Evolutionary conservation across 305 asterid genomes (phyloP).

Genomic region (Fraxinus floribunda): DNA sequence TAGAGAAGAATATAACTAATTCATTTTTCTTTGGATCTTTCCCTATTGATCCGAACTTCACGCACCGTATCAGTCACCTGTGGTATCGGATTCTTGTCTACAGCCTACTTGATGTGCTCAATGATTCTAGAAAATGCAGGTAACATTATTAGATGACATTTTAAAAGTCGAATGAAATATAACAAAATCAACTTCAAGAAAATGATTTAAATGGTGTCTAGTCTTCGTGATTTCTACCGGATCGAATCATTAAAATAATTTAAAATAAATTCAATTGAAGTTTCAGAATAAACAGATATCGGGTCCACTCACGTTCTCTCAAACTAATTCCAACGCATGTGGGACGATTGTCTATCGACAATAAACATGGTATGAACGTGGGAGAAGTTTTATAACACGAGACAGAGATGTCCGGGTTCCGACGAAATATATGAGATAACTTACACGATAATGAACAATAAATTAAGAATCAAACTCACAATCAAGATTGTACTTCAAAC

Average conservation of each 20-base stretch:
- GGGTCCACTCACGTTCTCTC: too few relatives aligned
- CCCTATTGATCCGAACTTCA: constrained; percentile 18
- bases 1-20: background rate
- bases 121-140: constrained; percentile 27
- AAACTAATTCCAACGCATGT: too few relatives aligned
- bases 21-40: constrained; percentile 11
- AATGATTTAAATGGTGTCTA: constrained; percentile 10
- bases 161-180: background rate
- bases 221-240: constrained; percentile 39
- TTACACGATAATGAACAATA: too few relatives aligned
- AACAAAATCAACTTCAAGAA: background rate
- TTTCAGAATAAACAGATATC: too few relatives aligned
- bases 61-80: constrained; percentile 30
- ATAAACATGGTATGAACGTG: too few relatives aligned
- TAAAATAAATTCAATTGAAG: background rate
- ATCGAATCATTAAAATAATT: constrained; percentile 26
- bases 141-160: background rate
- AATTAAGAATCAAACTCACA: too few relatives aligned
- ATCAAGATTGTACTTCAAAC: too few relatives aligned
- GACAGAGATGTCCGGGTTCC: too few relatives aligned
- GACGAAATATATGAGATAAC: too few relatives aligned
- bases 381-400: too few relatives aligned
- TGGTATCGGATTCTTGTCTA: constrained; percentile 29
- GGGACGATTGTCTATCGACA: too few relatives aligned
- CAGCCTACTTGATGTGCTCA: constrained; percentile 11